Base-by-base conservation (phyloP, 768 basidiomycete genomes). In the Suillus paluster region DNA sequence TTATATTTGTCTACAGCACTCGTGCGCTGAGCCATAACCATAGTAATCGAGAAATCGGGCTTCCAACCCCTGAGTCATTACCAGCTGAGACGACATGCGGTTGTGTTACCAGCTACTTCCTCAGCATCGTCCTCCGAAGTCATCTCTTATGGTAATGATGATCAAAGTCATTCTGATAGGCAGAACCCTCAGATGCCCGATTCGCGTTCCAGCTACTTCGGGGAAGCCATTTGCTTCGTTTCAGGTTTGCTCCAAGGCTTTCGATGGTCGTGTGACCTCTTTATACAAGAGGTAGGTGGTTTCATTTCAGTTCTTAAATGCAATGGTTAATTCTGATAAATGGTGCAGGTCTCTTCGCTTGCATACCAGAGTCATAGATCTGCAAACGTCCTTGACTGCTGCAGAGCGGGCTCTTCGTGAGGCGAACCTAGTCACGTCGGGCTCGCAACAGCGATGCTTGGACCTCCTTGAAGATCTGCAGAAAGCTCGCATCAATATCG, bases 41-140 rank as follows among this genome's bases (percentile, higher is more conserved):
- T 25, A 27, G 23, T 39, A 4, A 55, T 11, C 17, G 23, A 27
- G 10, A 55, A 15, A 56, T 58, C 3, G 44, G 57, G 2, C 49
- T 58, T n/a, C 52, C 34, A 15, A 59, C 58, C 10, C 58, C 58
- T 5, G 58, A 59, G 52, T 59, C 58, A 50, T 11, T 59, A 8
- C 58, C 58, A 34, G 23, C 30, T 34, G n/a, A n/a, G n/a, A n/a
- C n/a, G n/a, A n/a, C n/a, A 15, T 21, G 17, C 38, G 53, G 27
- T 21, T 27, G 11, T 9, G 10, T n/a, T 25, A 50, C 11, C 27
- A 33, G 19, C 50, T 10, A 2, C 8, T 14, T 8, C 58, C 34
- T 30, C 34, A 36, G 30, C 34, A 56, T n/a, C n/a, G 23, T 23
- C 11, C 12, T 21, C 50, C 15, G n/a, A 36, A 21, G 11, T 39